phyloP scores from a whole-genome alignment of 768 basidiomycete species.

The Serendipita indica region DNA sequence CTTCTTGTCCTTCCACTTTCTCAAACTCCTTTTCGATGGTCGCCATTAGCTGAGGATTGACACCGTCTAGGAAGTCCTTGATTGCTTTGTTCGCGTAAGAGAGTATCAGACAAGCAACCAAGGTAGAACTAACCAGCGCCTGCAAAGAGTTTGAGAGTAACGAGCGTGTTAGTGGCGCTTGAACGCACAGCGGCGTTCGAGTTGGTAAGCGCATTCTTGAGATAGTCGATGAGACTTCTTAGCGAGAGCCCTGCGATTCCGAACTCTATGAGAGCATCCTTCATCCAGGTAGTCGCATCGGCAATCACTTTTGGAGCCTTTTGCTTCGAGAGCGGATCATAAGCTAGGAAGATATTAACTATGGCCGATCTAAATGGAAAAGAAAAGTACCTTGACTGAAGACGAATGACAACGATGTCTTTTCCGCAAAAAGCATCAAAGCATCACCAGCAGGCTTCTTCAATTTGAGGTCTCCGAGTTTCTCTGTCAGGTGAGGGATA shows the following conservation, averaged over 20 bases:
- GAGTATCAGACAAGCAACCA: not conserved
- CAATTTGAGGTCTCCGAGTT: slow-evolving; percentile 88
- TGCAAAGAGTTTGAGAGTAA: slow-evolving; percentile 83
- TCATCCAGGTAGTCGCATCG: slow-evolving; percentile 81
- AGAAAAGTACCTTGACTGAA: slow-evolving; percentile 62
- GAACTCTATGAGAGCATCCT: slow-evolving; percentile 73
- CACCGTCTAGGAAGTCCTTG: slow-evolving; percentile 81
- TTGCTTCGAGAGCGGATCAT: slow-evolving; percentile 84
- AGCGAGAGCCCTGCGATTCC: slow-evolving; percentile 78
- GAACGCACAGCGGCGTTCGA: slow-evolving; percentile 90
- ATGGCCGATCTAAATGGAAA: slow-evolving; percentile 10
- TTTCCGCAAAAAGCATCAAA: slow-evolving; percentile 72
- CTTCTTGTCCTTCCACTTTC: slow-evolving; percentile 62
- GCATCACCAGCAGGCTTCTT: slow-evolving; percentile 93
- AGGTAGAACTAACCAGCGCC: slow-evolving; percentile 59
- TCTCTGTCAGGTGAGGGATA: slow-evolving; percentile 74
- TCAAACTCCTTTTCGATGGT: slow-evolving; percentile 90
- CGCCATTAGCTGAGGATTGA: slow-evolving; percentile 82
- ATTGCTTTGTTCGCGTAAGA: slow-evolving; percentile 40
- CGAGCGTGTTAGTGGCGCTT: slow-evolving; percentile 82
- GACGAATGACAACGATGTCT: slow-evolving; percentile 87
- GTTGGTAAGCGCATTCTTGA: slow-evolving; percentile 75
- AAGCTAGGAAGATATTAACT: slow-evolving; percentile 36
- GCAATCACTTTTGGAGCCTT: slow-evolving; percentile 96
- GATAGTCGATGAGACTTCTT: slow-evolving; percentile 73